These are phyloP conservation scores for Penicillium soppii DNA, from an alignment of 495 filamentous ascomycete genomes.

Conservation along the genomic window DNA sequence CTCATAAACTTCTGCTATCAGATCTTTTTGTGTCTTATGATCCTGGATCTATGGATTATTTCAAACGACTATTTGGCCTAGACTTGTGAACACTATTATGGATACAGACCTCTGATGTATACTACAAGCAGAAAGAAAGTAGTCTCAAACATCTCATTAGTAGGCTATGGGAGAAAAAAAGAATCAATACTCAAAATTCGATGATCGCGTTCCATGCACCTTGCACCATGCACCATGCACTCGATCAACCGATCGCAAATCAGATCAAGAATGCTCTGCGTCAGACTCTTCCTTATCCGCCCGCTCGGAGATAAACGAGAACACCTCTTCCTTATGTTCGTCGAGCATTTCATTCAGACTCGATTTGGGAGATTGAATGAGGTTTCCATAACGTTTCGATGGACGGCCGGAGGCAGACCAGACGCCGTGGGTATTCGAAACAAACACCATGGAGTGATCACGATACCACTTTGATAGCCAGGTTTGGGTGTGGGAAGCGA, in stretches of 20 bases:
- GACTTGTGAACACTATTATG: too few relatives aligned
- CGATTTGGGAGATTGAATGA: conserved; percentile 52
- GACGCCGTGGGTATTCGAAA: conserved; percentile 66
- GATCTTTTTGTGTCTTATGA: too few relatives aligned
- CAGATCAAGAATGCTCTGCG: conserved; percentile 12
- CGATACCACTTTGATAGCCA: conserved; percentile 72
- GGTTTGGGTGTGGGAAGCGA: conserved; percentile 62
- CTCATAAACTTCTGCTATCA: too few relatives aligned
- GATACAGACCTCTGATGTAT: background rate
- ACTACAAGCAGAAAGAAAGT: conserved; percentile 7
- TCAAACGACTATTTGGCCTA: too few relatives aligned
- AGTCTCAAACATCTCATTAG: conserved; percentile 4
- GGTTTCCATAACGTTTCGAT: conserved; percentile 66
- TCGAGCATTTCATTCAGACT: conserved; percentile 65
- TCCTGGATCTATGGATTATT: too few relatives aligned
- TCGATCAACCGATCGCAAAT: background rate
- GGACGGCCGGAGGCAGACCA: conserved; percentile 66
- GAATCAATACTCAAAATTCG: background rate
- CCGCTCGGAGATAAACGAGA: conserved; percentile 52
- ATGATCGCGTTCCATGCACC: conserved; percentile 5
- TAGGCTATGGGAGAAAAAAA: background rate
- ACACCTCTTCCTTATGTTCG: conserved; percentile 56
- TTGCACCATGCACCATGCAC: background rate
- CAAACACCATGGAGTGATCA: conserved; percentile 71
- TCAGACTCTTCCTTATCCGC: conserved; percentile 21